These are phyloP conservation scores for Cyclocybe cylindracea DNA, from an alignment of 768 basidiomycete genomes.

Conservation along the genomic window DNA sequence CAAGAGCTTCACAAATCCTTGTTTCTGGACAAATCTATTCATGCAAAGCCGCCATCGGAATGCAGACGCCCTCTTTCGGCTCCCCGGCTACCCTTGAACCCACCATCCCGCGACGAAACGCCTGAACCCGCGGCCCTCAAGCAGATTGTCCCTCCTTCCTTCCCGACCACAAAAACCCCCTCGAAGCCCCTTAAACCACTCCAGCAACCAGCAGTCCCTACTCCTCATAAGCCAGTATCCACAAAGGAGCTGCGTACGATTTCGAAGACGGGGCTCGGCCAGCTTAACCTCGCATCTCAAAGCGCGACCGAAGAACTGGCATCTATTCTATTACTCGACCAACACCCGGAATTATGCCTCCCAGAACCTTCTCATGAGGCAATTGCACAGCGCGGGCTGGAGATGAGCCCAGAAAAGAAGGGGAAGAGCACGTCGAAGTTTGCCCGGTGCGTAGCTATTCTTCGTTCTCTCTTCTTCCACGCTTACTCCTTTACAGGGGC, in stretches of 20 bases:
- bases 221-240: background rate
- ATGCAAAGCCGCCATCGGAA: background rate
- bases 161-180: conserved; percentile 2
- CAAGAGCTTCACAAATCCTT: too few species aligned
- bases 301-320: conserved; percentile 46
- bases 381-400: conserved; percentile 48
- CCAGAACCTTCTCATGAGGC: conserved; percentile 22
- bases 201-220: conserved; percentile 27
- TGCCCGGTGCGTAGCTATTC: conserved; percentile 39
- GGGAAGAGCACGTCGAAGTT: conserved; percentile 44
- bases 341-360: conserved; percentile 36
- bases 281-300: conserved; percentile 47
- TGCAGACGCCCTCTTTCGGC: conserved; percentile 3
- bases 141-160: conserved; percentile 4
- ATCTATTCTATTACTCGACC: conserved; percentile 53
- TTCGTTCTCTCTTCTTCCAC: background rate
- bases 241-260: conserved; percentile 47
- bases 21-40: too few species aligned
- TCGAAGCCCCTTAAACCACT: conserved; percentile 22
- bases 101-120: background rate
- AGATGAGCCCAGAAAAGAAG: conserved; percentile 59
- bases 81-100: background rate
- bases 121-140: background rate
- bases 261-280: conserved; percentile 51
- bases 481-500: conserved; percentile 36